Conservation (phyloP, 371 early-diverging fungal genomes). For the Rhizopus sp. region DNA sequence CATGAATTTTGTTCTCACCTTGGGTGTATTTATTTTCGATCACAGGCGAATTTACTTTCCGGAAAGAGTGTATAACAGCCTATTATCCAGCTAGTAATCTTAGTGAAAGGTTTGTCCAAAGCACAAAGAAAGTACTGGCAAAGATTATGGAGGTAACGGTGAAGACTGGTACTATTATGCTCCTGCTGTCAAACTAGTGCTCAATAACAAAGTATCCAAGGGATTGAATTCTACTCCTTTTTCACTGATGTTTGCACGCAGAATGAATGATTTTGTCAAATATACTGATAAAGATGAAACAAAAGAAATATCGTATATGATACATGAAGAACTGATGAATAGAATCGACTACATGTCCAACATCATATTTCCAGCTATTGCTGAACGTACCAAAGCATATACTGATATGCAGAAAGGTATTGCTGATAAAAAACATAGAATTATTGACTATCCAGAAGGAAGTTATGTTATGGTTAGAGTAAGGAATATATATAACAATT, state of each 20-base stretch:
- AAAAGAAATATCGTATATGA: constrained; percentile 4
- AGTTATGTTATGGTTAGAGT: constrained; percentile 3
- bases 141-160: constrained; percentile 6
- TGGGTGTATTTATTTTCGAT: no score
- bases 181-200: constrained; percentile 8
- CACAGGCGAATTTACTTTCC: no score
- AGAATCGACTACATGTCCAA: constrained; percentile 22
- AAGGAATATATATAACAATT: background rate
- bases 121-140: background rate
- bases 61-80: constrained; percentile 1
- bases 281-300: background rate
- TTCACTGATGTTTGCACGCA: constrained; percentile 7
- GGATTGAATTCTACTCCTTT: constrained; percentile 9
- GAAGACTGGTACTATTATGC: constrained; percentile 16
- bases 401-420: background rate
- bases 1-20: no score
- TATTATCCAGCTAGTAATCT: background rate
- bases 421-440: background rate
- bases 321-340: constrained; percentile 10
- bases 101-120: background rate
- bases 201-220: constrained; percentile 16
- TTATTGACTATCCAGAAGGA: background rate
- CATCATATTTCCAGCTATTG: constrained; percentile 27
- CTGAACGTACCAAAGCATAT: background rate
- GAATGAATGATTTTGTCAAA: no score